phyloP scores from a whole-genome alignment of 208 protist species.

The Phytomonas francai region DNA sequence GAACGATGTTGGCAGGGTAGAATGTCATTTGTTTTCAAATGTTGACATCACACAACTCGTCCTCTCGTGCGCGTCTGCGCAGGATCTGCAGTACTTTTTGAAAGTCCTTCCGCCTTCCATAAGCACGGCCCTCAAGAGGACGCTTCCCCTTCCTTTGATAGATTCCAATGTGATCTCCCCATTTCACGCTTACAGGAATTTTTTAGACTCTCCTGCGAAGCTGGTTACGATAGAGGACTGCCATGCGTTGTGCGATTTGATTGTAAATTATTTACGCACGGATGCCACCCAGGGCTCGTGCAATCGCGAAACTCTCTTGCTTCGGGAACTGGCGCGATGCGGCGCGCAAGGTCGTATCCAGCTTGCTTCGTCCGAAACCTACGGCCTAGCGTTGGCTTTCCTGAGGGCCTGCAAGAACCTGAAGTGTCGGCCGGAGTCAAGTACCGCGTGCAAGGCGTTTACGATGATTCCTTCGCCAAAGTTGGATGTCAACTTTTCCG shows the following conservation, averaged over 20 bases:
- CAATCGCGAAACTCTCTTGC: neutral
- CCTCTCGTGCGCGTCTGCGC: slow-evolving; percentile 22
- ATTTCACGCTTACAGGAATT: neutral
- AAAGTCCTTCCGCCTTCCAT: slow-evolving; percentile 32
- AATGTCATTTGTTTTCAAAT: slow-evolving; percentile 52
- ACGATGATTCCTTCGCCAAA: neutral
- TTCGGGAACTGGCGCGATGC: neutral
- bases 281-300: neutral
- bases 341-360: neutral
- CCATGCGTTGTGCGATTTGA: neutral
- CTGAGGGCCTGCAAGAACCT: neutral
- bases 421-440: neutral
- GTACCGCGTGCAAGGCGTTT: neutral
- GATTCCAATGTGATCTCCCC: neutral
- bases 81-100: slow-evolving; percentile 45
- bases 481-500: neutral
- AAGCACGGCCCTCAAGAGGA: neutral
- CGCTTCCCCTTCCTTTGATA: neutral
- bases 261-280: neutral
- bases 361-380: neutral
- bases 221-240: neutral
- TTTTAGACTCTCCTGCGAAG: neutral
- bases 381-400: neutral
- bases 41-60: slow-evolving; percentile 28
- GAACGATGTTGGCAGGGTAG: slow-evolving; percentile 2